Evolutionary conservation across 495 filamentous ascomycete species (phyloP), one percentile per base, ranked within the genome.

Genomic region (Endocarpon pusillum): DNA sequence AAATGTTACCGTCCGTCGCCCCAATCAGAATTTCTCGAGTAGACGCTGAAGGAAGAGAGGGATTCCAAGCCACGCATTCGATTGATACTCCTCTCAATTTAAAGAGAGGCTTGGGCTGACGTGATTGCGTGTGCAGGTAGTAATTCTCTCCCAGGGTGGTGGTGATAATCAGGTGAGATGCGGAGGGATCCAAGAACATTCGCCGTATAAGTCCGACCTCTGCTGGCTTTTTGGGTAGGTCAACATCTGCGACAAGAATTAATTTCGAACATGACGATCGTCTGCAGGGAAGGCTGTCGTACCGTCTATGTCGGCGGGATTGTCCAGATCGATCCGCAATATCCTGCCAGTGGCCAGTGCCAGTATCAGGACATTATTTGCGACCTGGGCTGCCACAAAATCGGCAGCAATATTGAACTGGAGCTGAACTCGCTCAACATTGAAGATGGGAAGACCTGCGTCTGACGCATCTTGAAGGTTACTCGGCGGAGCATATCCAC

Each of bases 111-210:
- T 89, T 80, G 6, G 84, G 81, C 45, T 85, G 81, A 38, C 81
- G 72, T 20, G 84, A 87, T 51, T 96, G 89, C 19, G 83, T 85
- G 52, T 96, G 89, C 8, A 97, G 75, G 53, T 97, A 97, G 62
- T 84, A 96, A 55, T 94, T 96, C 54, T 96, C 89, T 51, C 81
- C 83, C 17, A 83, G 69, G 8, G 83, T 78, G 1, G 89, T 96
- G 45, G 76, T 81, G 42, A 97, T 79, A 38, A 97, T 71, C 12
- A 97, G 57, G 57, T 97, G 89, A 2, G 84, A 94, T 18, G 91
- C 87, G 6, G 85, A 89, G 3, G 89, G 91, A 47, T 97, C 89
- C 36, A 97, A 75, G 56, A 97, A 97, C 72, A 96, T 80, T 54
- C 78, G 78, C 32, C 81, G 78, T 46, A 97, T 96, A 17, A 91